Conservation (phyloP, 2,329 filamentous ascomycete species). For the Drechslerella dactyloides region DNA sequence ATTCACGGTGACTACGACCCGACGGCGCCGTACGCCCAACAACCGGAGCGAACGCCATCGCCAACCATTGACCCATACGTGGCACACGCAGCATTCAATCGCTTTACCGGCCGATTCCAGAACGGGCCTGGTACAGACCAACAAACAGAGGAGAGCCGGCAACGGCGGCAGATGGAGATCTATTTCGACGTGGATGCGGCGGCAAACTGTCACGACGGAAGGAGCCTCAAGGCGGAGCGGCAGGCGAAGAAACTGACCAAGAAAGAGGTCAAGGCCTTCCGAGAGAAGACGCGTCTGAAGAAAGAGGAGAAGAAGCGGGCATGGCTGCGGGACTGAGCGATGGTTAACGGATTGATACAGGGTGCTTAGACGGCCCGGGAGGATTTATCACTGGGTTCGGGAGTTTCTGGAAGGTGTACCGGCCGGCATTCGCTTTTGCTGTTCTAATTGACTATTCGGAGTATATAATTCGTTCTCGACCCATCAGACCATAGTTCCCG, state of each 20-base stretch:
- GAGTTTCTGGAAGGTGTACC: constrained; percentile 7
- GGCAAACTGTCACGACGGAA: constrained; percentile 86
- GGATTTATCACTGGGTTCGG: constrained; percentile 6
- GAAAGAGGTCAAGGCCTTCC: constrained; percentile 86
- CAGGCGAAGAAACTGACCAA: constrained; percentile 82
- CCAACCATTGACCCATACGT: constrained; percentile 64
- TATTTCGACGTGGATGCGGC: constrained; percentile 96
- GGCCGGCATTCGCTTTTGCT: neutral
- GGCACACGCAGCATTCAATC: constrained; percentile 81
- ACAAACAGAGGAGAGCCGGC: constrained; percentile 87
- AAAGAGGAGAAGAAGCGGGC: constrained; percentile 94
- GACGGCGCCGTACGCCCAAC: constrained; percentile 87
- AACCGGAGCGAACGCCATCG: constrained; percentile 58
- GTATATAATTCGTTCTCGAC: too few relatives aligned
- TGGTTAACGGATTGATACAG: neutral
- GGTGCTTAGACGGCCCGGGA: neutral
- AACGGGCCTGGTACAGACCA: constrained; percentile 67
- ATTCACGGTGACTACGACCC: constrained; percentile 97
- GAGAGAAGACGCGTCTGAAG: constrained; percentile 83
- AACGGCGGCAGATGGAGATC: constrained; percentile 83
- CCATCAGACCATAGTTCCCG: too few relatives aligned
- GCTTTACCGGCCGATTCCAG: constrained; percentile 86
- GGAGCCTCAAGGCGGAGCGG: constrained; percentile 88
- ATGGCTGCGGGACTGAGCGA: constrained; percentile 81
- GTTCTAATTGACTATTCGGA: neutral